phyloP scores from a whole-genome alignment of 1,284 basidiomycete genomes.

The Heterobasidion annosum region DNA sequence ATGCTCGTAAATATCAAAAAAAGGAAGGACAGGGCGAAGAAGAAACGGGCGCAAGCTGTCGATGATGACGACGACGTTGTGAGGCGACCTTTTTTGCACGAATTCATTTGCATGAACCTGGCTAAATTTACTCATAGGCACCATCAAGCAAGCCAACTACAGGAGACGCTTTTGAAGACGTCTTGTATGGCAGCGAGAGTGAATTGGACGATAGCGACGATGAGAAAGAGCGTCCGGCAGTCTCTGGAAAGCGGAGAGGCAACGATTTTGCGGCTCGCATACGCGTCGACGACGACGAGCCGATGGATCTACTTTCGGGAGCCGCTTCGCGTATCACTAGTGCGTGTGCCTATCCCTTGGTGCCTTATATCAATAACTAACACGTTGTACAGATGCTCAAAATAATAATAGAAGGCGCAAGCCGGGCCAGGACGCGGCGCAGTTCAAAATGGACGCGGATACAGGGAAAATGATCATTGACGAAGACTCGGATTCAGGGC shows the following conservation, averaged over 20 bases:
- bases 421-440: slow-evolving; percentile 80
- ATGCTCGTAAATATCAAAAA: slow-evolving; percentile 89
- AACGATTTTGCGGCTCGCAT: slow-evolving; percentile 49
- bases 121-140: slow-evolving; percentile 18
- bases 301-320: slow-evolving; percentile 91
- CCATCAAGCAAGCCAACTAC: slow-evolving; percentile 38
- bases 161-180: slow-evolving; percentile 92
- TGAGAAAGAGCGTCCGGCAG: slow-evolving; percentile 33
- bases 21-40: slow-evolving; percentile 82
- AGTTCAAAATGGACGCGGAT: slow-evolving; percentile 82
- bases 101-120: background rate
- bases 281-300: slow-evolving; percentile 86
- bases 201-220: slow-evolving; percentile 72
- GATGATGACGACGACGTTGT: slow-evolving; percentile 48
- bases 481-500: slow-evolving; percentile 35
- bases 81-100: slow-evolving; percentile 6
- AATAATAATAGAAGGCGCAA: slow-evolving; percentile 47
- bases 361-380: slow-evolving; percentile 5
- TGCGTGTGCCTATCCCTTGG: slow-evolving; percentile 19
- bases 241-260: slow-evolving; percentile 21
- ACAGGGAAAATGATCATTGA: slow-evolving; percentile 90
- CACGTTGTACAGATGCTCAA: slow-evolving; percentile 34
- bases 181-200: slow-evolving; percentile 89
- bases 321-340: slow-evolving; percentile 72
- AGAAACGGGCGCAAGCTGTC: slow-evolving; percentile 49